Evolutionary conservation across 495 filamentous ascomycete genomes (phyloP).

Genomic region (Podospora conica): DNA sequence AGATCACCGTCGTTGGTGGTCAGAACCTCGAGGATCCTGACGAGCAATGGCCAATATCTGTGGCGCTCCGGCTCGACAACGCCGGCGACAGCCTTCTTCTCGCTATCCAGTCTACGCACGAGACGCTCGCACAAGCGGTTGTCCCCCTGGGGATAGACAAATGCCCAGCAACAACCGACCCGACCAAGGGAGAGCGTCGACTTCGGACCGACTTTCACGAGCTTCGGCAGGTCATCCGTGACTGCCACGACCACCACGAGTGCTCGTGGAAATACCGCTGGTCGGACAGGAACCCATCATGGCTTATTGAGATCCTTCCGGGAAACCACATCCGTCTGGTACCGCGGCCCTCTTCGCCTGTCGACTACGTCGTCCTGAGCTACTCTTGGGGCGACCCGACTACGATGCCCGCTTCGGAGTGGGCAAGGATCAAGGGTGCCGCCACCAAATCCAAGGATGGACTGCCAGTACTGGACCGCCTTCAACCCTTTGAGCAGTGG

Average conservation of each 20-base stretch:
- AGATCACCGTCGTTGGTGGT: conserved; percentile 22
- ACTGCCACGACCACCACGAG: conserved; percentile 25
- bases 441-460: conserved; percentile 25
- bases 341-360: conserved; percentile 4
- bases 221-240: conserved; percentile 15
- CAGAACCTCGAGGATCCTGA: conserved; percentile 13
- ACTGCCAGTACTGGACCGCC: conserved; percentile 20
- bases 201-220: conserved; percentile 20
- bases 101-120: conserved; percentile 11
- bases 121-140: conserved; percentile 15
- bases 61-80: conserved; percentile 12
- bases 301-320: conserved; percentile 26
- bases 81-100: conserved; percentile 16
- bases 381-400: conserved; percentile 30
- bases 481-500: conserved; percentile 14
- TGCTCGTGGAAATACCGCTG: conserved; percentile 28
- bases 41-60: conserved; percentile 22
- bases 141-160: conserved; percentile 9
- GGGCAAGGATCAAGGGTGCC: conserved; percentile 28
- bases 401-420: conserved; percentile 23
- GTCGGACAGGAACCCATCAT: conserved; percentile 28
- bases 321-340: conserved; percentile 17
- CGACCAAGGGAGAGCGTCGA: conserved; percentile 9
- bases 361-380: conserved; percentile 30
- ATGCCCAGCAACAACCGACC: background rate